These are phyloP conservation scores for Amphirosellinia nigrospora DNA, from an alignment of 495 filamentous ascomycete species.

Conservation along the genomic window DNA sequence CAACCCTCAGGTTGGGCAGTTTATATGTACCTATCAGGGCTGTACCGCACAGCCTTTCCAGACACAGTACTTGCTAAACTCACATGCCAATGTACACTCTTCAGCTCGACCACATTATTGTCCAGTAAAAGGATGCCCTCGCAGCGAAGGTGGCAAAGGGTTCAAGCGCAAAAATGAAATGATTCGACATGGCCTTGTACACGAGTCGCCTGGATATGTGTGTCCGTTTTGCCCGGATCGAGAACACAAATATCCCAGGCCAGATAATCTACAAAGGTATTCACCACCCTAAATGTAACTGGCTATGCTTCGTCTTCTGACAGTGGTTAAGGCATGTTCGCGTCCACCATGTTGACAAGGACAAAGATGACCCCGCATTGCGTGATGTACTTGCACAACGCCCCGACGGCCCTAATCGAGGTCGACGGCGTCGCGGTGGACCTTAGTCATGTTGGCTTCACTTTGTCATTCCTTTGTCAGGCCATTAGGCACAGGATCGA, in stretches of 20 bases:
- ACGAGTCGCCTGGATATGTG: slow-evolving; percentile 93
- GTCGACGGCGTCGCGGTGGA: slow-evolving; percentile 72
- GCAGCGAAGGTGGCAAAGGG: slow-evolving; percentile 84
- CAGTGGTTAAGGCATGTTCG: slow-evolving; percentile 74
- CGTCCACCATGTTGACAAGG: slow-evolving; percentile 86
- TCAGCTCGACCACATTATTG: slow-evolving; percentile 91
- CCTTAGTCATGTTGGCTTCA: slow-evolving; percentile 24
- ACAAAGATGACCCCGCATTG: slow-evolving; percentile 79
- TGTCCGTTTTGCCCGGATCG: slow-evolving; percentile 96
- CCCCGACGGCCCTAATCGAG: slow-evolving; percentile 82
- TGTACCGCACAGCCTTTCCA: slow-evolving; percentile 89
- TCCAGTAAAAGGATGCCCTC: slow-evolving; percentile 76
- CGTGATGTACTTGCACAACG: slow-evolving; percentile 83
- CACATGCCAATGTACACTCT: slow-evolving; percentile 97
- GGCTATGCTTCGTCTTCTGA: slow-evolving; percentile 28
- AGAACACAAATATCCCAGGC: slow-evolving; percentile 95
- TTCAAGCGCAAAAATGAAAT: slow-evolving; percentile 99
- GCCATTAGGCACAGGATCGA: neutral
- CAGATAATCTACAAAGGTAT: slow-evolving; percentile 96
- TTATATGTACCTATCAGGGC: slow-evolving; percentile 60
- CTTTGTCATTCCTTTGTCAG: neutral
- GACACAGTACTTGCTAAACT: slow-evolving; percentile 81
- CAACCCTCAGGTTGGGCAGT: slow-evolving; percentile 43
- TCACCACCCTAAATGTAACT: slow-evolving; percentile 31
- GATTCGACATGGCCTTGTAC: slow-evolving; percentile 95